Evolutionary conservation across 305 asterid genomes (phyloP), one percentile per base, ranked within the genome.

Genomic region (Fraxinus nigra): DNA sequence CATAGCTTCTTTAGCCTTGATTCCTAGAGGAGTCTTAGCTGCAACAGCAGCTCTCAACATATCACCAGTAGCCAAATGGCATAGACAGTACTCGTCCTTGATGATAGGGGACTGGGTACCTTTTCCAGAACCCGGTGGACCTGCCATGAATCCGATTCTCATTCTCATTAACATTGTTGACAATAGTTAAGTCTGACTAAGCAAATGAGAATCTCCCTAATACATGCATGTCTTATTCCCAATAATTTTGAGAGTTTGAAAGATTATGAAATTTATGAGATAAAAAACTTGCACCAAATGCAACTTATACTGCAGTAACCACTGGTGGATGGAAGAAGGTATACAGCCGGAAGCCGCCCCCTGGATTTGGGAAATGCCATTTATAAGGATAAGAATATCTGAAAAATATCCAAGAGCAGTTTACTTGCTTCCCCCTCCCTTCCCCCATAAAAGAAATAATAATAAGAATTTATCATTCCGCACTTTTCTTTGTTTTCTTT

Each of bases 11-110:
- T 95, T 93, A 46, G 98, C 98, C 87, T 92, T 90, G 22, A 91
- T 28, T 18, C 98, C 98, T 26, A 95, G 96, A 46, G 98, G 95
- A 43, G 97, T 93, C 89, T 93, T 91, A 79, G 97, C 94, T 79
- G 98, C 87, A 87, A 92, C 97, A 79, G 98, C 95, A 85, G 98
- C 95, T 84, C 98, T 90, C 83, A 95, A 93, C 98, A 95, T 95
- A 86, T 95, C 98, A 7, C 98, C 98, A 9, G 97, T 95, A 48
- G 98, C 98, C 83, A 95, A 84, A 89, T 95, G 98, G 86, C 98
- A 95, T 51, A 95, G 84, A 87, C 98, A 95, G 48, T 81, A 95
- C 72, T 95, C 98, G 38, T 95, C 98, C 88, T 93, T 95, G 51
- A 95, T 88, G 51, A 92, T 72, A 43, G 98, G 98, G 56, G 98